A percentile compares a stretch with the other conserved stretches of the same genome.
phyloP scores from a whole-genome alignment of 163 green algal species.

The Botryococcus braunii region DNA sequence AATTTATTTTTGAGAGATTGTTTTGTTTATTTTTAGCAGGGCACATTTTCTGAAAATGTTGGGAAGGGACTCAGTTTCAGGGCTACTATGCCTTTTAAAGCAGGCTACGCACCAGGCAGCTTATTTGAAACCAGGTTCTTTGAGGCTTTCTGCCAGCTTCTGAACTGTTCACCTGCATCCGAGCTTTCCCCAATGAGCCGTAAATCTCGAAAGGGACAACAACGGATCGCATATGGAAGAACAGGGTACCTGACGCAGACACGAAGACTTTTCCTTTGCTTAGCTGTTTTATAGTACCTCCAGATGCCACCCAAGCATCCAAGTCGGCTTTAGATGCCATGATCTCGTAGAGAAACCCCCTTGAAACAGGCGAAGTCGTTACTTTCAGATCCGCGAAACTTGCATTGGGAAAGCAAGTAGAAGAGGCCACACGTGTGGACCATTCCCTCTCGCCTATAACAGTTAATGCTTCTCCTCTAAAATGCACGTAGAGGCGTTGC shows the following conservation, averaged over 20 bases:
- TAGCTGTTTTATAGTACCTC: not conserved
- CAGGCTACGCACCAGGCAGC: not conserved
- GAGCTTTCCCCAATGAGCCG: not conserved
- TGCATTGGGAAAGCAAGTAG: too few species aligned
- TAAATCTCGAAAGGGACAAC: not conserved
- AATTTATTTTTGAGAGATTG: too few species aligned
- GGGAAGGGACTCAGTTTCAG: not conserved
- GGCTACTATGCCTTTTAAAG: not conserved
- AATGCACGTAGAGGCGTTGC: too few species aligned
- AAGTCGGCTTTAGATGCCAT: slow-evolving; percentile 6
- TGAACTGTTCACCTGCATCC: slow-evolving; percentile 3
- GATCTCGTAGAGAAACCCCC: too few species aligned
- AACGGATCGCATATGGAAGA: not conserved
- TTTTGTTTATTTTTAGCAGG: too few species aligned
- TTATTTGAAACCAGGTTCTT: not conserved
- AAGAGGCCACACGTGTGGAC: too few species aligned
- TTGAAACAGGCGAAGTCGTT: too few species aligned
- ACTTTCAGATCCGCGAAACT: too few species aligned
- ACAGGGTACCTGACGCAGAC: slow-evolving; percentile 1
- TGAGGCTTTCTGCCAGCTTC: not conserved
- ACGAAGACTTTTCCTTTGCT: slow-evolving; percentile 7
- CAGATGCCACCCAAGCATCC: slow-evolving; percentile 4
- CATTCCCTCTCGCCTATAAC: too few species aligned
- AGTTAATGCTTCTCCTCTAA: too few species aligned
- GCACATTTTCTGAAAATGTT: too few species aligned